phyloP scores from a whole-genome alignment of 768 basidiomycete species.

The Tylopilus intermedius region DNA sequence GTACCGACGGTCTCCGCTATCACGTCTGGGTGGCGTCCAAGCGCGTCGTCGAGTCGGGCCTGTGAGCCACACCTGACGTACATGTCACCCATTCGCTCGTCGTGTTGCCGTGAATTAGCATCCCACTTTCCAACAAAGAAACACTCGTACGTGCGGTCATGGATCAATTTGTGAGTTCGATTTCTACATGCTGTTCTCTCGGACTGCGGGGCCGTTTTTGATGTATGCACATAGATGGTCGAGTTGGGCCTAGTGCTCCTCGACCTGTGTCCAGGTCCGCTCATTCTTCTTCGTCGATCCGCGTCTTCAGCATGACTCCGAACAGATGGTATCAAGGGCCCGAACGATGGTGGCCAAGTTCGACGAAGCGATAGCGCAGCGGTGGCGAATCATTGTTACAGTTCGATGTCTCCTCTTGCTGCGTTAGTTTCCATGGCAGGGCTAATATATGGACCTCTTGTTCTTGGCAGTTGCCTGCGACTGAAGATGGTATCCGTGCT shows the following conservation, averaged over 20 bases:
- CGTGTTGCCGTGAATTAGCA: neutral
- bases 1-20: slow-evolving; percentile 26
- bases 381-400: slow-evolving; percentile 43
- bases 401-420: slow-evolving; percentile 30
- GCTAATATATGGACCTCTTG: neutral
- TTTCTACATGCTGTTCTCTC: neutral
- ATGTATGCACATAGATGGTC: slow-evolving; percentile 37
- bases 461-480: slow-evolving; percentile 50
- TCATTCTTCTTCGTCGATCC: slow-evolving; percentile 52
- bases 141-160: slow-evolving; percentile 19
- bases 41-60: slow-evolving; percentile 26
- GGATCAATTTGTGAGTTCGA: slow-evolving; percentile 30
- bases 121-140: slow-evolving; percentile 11
- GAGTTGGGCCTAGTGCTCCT: slow-evolving; percentile 44
- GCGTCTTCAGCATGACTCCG: slow-evolving; percentile 34
- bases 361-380: slow-evolving; percentile 34
- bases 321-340: slow-evolving; percentile 41
- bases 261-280: slow-evolving; percentile 43
- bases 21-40: slow-evolving; percentile 34
- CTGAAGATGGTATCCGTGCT: slow-evolving; percentile 48
- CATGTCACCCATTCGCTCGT: neutral
- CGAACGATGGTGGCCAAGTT: slow-evolving; percentile 38
- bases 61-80: slow-evolving; percentile 4
- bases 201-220: neutral
- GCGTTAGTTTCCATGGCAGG: neutral